Evolutionary conservation across 148 eudicot species (phyloP).

Genomic region (Vaccinium darrowii): DNA sequence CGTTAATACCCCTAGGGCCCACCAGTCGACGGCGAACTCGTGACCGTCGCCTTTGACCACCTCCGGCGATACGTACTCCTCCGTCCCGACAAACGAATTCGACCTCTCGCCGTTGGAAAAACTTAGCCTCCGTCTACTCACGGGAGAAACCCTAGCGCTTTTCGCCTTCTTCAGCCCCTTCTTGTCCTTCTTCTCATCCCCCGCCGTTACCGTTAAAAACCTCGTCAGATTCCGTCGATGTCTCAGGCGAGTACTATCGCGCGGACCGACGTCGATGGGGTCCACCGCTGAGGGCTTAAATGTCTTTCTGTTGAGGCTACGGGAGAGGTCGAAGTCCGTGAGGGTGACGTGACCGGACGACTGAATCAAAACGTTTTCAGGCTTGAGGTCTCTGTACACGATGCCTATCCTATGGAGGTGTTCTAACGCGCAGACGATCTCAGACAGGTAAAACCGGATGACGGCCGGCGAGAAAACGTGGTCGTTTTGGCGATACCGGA

Average conservation of each 20-base stretch:
- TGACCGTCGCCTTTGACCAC: constrained; percentile 70
- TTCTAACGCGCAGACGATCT: constrained; percentile 64
- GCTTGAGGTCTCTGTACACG: constrained; percentile 79
- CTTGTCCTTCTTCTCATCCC: background rate
- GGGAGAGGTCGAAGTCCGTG: constrained; percentile 86
- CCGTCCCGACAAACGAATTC: constrained; percentile 75
- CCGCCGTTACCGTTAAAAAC: constrained; percentile 12
- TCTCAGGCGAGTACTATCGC: background rate
- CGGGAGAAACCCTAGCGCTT: constrained; percentile 65
- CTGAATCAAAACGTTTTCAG: constrained; percentile 72
- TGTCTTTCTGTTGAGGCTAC: constrained; percentile 26
- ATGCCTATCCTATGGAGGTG: constrained; percentile 67
- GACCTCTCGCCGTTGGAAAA: constrained; percentile 43
- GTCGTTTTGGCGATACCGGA: constrained; percentile 57
- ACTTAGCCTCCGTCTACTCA: constrained; percentile 35
- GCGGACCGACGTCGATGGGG: constrained; percentile 13
- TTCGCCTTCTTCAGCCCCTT: constrained; percentile 41
- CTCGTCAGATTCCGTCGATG: constrained; percentile 26
- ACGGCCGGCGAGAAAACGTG: constrained; percentile 54
- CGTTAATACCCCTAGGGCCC: constrained; percentile 72
- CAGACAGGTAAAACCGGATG: constrained; percentile 70
- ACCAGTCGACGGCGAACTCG: constrained; percentile 86
- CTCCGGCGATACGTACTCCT: constrained; percentile 87
- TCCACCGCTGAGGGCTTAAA: background rate
- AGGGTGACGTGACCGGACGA: constrained; percentile 73